Conservation (phyloP, 805 yeast species). For the Candida chauliodis region DNA sequence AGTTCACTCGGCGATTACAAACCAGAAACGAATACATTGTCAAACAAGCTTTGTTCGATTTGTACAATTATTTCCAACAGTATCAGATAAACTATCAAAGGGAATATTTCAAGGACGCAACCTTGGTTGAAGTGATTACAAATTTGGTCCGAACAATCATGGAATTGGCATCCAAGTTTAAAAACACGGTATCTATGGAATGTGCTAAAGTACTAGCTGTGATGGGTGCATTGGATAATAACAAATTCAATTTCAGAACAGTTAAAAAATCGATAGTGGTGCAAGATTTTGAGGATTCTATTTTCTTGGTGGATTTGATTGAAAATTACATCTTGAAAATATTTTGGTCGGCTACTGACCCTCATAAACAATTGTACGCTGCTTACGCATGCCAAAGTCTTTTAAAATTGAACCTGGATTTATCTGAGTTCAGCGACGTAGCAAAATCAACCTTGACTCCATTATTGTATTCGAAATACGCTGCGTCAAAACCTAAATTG, state of each 20-base stretch:
- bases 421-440: conserved; percentile 51
- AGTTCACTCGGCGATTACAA: conserved; percentile 51
- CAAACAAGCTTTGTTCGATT: conserved; percentile 65
- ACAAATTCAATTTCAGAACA: conserved; percentile 45
- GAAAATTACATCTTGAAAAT: conserved; percentile 73
- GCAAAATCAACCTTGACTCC: conserved; percentile 76
- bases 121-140: conserved; percentile 31
- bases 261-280: conserved; percentile 45
- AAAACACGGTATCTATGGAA: conserved; percentile 48
- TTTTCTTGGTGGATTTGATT: conserved; percentile 61
- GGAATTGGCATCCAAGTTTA: conserved; percentile 55
- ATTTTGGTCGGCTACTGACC: conserved; percentile 88
- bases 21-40: conserved; percentile 71
- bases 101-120: conserved; percentile 35
- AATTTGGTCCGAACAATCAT: conserved; percentile 50
- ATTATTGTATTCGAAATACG: conserved; percentile 67
- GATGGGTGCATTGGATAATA: conserved; percentile 73
- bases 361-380: conserved; percentile 74
- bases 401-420: conserved; percentile 54
- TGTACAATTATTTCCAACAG: conserved; percentile 48
- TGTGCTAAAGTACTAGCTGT: conserved; percentile 71
- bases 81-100: conserved; percentile 49
- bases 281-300: conserved; percentile 68
- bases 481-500: conserved; percentile 51
- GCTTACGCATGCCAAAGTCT: conserved; percentile 90